Conservation (phyloP, 106 monocot species). For the Alisma plantagoaquatica region DNA sequence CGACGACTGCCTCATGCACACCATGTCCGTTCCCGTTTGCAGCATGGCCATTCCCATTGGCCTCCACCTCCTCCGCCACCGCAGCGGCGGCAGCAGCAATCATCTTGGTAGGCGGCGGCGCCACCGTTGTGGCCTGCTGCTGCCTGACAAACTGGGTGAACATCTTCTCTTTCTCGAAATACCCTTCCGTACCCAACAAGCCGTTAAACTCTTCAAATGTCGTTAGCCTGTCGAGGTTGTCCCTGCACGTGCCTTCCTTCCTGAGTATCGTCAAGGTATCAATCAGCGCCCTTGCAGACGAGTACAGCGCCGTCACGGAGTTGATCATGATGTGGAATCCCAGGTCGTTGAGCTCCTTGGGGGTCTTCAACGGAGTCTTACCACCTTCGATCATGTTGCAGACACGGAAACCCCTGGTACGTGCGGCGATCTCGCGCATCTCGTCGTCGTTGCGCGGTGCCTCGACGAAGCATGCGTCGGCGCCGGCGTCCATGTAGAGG, state of each 20-base stretch:
- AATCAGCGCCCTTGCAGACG: not conserved
- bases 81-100: too few species aligned
- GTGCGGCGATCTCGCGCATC: constrained; percentile 6
- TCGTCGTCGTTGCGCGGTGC: constrained; percentile 9
- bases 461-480: constrained; percentile 11
- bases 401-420: constrained; percentile 6
- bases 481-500: constrained; percentile 6
- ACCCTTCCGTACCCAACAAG: not conserved
- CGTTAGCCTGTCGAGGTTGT: constrained; percentile 4
- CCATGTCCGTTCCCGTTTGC: too few species aligned
- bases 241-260: constrained; percentile 1
- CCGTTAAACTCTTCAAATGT: constrained; percentile 13
- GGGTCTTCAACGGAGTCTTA: constrained; percentile 4
- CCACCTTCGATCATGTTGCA: constrained; percentile 16
- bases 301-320: constrained; percentile 7
- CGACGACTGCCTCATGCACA: too few species aligned
- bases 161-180: not conserved
- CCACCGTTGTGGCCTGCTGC: too few species aligned
- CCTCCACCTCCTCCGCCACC: too few species aligned
- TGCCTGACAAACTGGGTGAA: too few species aligned
- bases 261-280: constrained; percentile 5
- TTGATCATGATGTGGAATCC: constrained; percentile 5
- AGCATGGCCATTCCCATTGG: too few species aligned
- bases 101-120: too few species aligned
- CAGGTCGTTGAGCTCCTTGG: constrained; percentile 3